Percentiles rank a stretch among this genome's conserved stretches.
These are phyloP conservation scores for Jatropha curcas DNA, from an alignment of 345 rosid genomes.

Conservation along the genomic window DNA sequence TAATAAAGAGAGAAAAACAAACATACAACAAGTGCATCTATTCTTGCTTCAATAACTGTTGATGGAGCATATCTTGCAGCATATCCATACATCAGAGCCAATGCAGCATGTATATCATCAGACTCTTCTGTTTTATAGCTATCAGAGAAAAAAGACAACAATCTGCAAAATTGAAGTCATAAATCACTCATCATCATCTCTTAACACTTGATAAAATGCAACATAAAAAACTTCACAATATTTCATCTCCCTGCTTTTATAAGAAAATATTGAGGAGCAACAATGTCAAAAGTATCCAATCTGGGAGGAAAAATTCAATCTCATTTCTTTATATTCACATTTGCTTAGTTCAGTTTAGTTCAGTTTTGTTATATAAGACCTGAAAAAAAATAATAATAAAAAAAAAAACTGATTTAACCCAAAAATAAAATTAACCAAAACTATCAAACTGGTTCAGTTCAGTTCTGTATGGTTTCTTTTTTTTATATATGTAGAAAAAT, in stretches of 20 bases:
- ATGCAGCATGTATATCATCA: constrained; percentile 98
- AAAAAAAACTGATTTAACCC: neutral
- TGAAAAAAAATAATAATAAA: neutral
- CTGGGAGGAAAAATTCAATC: neutral
- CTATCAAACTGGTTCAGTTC: no score
- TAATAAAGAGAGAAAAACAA: constrained; percentile 18
- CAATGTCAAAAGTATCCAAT: neutral
- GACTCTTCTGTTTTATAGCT: constrained; percentile 75
- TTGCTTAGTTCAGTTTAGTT: no score
- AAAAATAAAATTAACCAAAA: no score
- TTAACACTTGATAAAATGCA: constrained; percentile 9
- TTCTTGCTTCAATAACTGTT: constrained; percentile 94
- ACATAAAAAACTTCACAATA: neutral
- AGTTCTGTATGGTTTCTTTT: no score
- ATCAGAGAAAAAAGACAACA: constrained; percentile 78
- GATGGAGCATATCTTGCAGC: constrained; percentile 99
- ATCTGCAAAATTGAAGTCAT: constrained; percentile 48
- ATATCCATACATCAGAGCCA: constrained; percentile 99
- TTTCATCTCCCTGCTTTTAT: neutral
- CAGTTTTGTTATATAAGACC: no score
- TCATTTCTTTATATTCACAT: neutral
- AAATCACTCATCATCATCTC: constrained; percentile 19
- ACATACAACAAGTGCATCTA: constrained; percentile 94
- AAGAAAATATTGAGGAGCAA: neutral
- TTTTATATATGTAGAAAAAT: neutral